Conservation (phyloP, 805 yeast genomes). For the fission yeast (Schizosaccharomyces pombe) region ASM294v3 CU329670.1:3145501-3146000, state of each 20-base stretch:
- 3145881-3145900: background rate
- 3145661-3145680: constrained; percentile 9
- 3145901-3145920: background rate
- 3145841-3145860: background rate
- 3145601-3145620: constrained; percentile 35
- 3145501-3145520: constrained; percentile 64
- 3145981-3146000: background rate
- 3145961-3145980: too few species aligned
- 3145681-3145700: constrained; percentile 36
- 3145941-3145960: too few species aligned
- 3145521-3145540: constrained; percentile 48
- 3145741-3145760: too few species aligned
- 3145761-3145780: too few species aligned
- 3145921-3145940: background rate
- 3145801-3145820: too few species aligned
- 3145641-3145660: background rate
- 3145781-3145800: too few species aligned
- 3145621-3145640: constrained; percentile 29
- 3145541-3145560: constrained; percentile 41
- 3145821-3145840: background rate
- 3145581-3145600: constrained; percentile 36
- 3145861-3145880: background rate
- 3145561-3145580: constrained; percentile 31
- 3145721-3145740: background rate
- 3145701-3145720: constrained; percentile 14